Base-by-base conservation (phyloP, 2,329 filamentous ascomycete genomes). In the Hymenoscyphus repandus region DNA sequence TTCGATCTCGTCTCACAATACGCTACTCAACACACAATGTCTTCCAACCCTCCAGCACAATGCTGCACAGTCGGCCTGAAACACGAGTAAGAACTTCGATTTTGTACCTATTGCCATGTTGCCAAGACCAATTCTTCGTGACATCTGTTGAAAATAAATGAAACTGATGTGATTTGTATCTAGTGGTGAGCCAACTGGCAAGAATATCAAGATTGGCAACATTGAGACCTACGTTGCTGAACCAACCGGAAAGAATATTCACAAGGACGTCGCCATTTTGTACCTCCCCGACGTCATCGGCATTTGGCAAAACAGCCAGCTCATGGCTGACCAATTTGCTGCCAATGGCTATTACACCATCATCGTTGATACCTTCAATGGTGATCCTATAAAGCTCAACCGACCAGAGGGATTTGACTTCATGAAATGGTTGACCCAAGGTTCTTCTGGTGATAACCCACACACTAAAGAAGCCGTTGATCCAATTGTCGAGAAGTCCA, bases 321-420 rank as follows among this genome's bases (percentile, higher is more conserved):
- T 86, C 55, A 78, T 90, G 61, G 86, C 86, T 53, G 88, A 91
- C 72, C 80, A 87, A 62, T 86, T 78, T 66, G 88, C 88, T 51
- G 79, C 80, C 57, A 85, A 86, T 65, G 87, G 63, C 7, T 64
- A 64, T 42, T 64, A 60, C 33, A 64, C 62, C 50, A 70, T 88
- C 38, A 75, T 90, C 54, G 79, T 86, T 27, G 87, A 91, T 66
- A 69, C 86, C 47, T 87, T 90, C 74, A 75, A 82, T 56, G 85
- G 83, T 53, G 82, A 88, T 62, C 65, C 80, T 13, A 66, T 88
- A 48, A 63, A 71, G 1, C 61, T 85, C 55, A 77, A 83, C 64
- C 44, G 47, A 13, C 69, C 73, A 6, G 69, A 65, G 15, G 72
- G 57, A 38, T 73, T 76, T 53, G 69, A 76, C 54, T 53, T 77